A percentile compares a stretch with the other conserved stretches of the same genome.
Evolutionary conservation across 1,284 basidiomycete genomes (phyloP).

Genomic region (Cryptococcus sp.): DNA sequence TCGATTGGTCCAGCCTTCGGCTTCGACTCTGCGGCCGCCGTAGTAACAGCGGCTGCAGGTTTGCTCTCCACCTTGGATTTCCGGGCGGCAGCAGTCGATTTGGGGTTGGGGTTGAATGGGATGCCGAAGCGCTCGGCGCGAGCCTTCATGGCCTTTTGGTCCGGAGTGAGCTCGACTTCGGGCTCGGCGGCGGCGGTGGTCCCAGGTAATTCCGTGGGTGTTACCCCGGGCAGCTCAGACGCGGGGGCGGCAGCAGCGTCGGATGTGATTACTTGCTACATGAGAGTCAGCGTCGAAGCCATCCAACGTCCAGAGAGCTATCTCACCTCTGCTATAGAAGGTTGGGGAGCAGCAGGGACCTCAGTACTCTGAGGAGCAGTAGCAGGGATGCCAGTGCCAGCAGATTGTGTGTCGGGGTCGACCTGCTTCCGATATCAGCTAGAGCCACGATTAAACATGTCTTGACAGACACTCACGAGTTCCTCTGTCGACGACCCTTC

Average conservation of each 20-base stretch:
- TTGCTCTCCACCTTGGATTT: slow-evolving; percentile 1
- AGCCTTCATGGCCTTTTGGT: slow-evolving; percentile 44
- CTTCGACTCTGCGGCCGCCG: slow-evolving; percentile 6
- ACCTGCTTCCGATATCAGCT: slow-evolving; percentile 4
- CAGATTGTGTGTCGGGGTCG: slow-evolving; percentile 14
- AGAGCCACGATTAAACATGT: background rate
- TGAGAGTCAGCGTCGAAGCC: background rate
- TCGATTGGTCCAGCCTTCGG: slow-evolving; percentile 35
- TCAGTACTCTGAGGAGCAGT: slow-evolving; percentile 2
- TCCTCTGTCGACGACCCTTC: slow-evolving; percentile 24
- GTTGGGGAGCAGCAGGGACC: slow-evolving; percentile 8
- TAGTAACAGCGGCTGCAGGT: slow-evolving; percentile 9
- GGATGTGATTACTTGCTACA: background rate
- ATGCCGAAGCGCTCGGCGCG: slow-evolving; percentile 49
- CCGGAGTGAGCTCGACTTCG: slow-evolving; percentile 30
- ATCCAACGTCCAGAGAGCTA: background rate
- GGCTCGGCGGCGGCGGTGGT: slow-evolving; percentile 7
- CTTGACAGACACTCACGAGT: slow-evolving; percentile 15
- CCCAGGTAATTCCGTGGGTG: background rate
- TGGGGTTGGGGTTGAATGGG: slow-evolving; percentile 32
- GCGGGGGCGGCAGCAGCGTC: slow-evolving; percentile 4
- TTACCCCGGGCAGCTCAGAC: slow-evolving; percentile 1
- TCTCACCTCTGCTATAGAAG: slow-evolving; percentile 8
- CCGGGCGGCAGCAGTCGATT: slow-evolving; percentile 12
- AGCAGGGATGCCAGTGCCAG: background rate